Percentiles rank a stretch among this genome's conserved stretches.
phyloP scores from a whole-genome alignment of 768 basidiomycete genomes.

The Boletales sp. region DNA sequence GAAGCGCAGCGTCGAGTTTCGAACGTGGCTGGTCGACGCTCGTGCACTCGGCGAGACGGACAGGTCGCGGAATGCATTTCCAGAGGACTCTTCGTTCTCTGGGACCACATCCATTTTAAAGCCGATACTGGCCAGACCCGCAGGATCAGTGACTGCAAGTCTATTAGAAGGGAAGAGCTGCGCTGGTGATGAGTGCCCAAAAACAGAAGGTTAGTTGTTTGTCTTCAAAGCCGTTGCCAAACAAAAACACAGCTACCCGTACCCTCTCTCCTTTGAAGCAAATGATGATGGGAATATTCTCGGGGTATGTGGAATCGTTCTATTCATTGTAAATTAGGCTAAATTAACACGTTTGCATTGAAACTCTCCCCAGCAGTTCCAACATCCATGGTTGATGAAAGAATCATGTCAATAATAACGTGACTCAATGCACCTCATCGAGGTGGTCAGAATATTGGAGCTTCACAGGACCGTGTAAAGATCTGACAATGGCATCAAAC shows the following conservation, averaged over 20 bases:
- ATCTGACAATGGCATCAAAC: too few species aligned
- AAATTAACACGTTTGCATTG: too few species aligned
- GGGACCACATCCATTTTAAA: conserved; percentile 16
- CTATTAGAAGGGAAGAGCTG: too few species aligned
- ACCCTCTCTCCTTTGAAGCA: too few species aligned
- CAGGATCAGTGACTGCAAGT: background rate
- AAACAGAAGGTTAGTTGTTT: too few species aligned
- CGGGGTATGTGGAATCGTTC: too few species aligned
- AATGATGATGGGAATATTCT: too few species aligned
- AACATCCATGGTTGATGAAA: conserved; percentile 5
- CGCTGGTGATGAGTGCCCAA: too few species aligned
- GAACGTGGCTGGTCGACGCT: background rate
- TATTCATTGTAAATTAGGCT: too few species aligned
- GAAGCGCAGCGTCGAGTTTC: conserved; percentile 13
- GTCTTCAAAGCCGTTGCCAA: too few species aligned
- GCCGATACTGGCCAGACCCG: background rate
- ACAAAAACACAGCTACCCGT: too few species aligned
- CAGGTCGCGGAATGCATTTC: conserved; percentile 4
- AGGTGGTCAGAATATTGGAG: background rate
- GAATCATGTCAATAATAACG: conserved; percentile 7
- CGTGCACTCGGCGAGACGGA: conserved; percentile 13
- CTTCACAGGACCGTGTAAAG: too few species aligned
- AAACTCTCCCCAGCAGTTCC: background rate
- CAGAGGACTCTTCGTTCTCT: conserved; percentile 8
- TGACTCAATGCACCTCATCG: conserved; percentile 6